Percentiles rank a stretch among this genome's conserved stretches.
Conservation (phyloP, 768 basidiomycete genomes). For the Suillus sp. region DNA sequence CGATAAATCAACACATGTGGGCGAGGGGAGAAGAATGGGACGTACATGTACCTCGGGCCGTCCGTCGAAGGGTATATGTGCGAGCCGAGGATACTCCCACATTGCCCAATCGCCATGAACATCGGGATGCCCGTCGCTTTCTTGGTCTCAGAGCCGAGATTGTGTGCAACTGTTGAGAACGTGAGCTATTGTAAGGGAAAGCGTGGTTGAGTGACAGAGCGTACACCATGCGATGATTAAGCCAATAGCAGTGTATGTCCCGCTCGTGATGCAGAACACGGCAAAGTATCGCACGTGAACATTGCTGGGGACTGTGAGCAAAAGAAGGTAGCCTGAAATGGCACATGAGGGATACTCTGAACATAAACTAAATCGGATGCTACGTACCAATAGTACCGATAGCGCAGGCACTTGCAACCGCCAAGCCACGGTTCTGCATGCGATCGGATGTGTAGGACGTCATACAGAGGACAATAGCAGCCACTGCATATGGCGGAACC, state of each 20-base stretch:
- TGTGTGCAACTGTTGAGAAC: constrained; percentile 56
- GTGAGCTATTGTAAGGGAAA: neutral
- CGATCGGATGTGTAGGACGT: constrained; percentile 68
- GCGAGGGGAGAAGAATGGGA: neutral
- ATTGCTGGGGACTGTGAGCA: constrained; percentile 56
- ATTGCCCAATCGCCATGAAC: constrained; percentile 81
- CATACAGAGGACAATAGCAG: constrained; percentile 59
- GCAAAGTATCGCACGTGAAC: constrained; percentile 74
- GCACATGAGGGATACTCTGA: constrained; percentile 48
- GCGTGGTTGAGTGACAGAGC: constrained; percentile 25
- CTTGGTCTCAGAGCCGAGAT: constrained; percentile 78
- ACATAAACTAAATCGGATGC: constrained; percentile 35
- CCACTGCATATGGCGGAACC: constrained; percentile 79
- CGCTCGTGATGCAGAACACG: constrained; percentile 73
- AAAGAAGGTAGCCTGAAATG: constrained; percentile 57
- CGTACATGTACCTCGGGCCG: constrained; percentile 67
- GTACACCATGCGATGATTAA: constrained; percentile 77
- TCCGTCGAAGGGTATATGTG: constrained; percentile 69
- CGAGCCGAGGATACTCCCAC: constrained; percentile 75
- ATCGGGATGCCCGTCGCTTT: constrained; percentile 74
- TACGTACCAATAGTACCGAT: constrained; percentile 31
- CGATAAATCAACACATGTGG: neutral
- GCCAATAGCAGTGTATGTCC: constrained; percentile 77
- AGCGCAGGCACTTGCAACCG: constrained; percentile 33
- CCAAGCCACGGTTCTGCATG: constrained; percentile 57